Percentiles rank a stretch among this genome's conserved stretches.
phyloP scores from a whole-genome alignment of 1,139 yeast species.

The Candida sanyaensis region DNA sequence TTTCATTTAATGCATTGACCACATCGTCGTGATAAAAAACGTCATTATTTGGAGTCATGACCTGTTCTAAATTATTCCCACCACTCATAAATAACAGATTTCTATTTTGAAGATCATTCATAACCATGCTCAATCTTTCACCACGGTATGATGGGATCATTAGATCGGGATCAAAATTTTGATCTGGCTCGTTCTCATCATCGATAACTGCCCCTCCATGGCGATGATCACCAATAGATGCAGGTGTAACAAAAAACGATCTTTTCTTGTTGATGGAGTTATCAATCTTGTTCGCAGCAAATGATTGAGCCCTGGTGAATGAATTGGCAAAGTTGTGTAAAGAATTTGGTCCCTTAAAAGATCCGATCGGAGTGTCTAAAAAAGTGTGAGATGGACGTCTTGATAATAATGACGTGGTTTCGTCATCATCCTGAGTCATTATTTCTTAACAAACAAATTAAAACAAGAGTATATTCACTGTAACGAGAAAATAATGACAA shows the following conservation, averaged over 20 bases:
- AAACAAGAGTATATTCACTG: no score
- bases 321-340: slow-evolving; percentile 50
- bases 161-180: slow-evolving; percentile 67
- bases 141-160: slow-evolving; percentile 68
- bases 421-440: slow-evolving; percentile 11
- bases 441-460: neutral
- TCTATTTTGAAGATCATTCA: slow-evolving; percentile 32
- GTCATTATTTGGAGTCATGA: slow-evolving; percentile 26
- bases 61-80: slow-evolving; percentile 14
- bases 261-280: slow-evolving; percentile 45
- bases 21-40: slow-evolving; percentile 47
- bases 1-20: slow-evolving; percentile 27
- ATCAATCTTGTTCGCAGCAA: slow-evolving; percentile 47
- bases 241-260: slow-evolving; percentile 32
- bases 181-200: slow-evolving; percentile 44
- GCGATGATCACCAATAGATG: slow-evolving; percentile 12
- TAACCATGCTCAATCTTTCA: slow-evolving; percentile 60
- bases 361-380: slow-evolving; percentile 45
- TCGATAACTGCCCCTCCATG: slow-evolving; percentile 24
- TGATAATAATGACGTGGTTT: slow-evolving; percentile 9
- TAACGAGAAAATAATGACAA: no score
- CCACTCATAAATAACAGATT: slow-evolving; percentile 29
- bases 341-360: slow-evolving; percentile 50
- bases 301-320: slow-evolving; percentile 49
- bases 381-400: slow-evolving; percentile 30